Evolutionary conservation across 2,329 filamentous ascomycete genomes (phyloP).

Genomic region (Phialemoniopsis sp.): DNA sequence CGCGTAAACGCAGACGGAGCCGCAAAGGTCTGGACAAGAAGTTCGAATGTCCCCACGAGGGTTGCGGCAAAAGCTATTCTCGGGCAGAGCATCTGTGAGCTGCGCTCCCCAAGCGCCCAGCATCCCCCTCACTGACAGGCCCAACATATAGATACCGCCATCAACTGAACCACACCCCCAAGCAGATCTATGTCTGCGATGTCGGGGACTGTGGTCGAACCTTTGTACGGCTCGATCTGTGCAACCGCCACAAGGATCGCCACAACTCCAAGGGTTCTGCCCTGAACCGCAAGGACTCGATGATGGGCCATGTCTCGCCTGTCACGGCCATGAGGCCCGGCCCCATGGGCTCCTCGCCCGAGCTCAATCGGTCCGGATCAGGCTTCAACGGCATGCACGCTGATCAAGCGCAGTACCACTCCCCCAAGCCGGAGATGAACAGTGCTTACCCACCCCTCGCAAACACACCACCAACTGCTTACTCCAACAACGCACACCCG

Average conservation of each 20-base stretch:
- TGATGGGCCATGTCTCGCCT: slow-evolving; percentile 48
- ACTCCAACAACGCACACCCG: slow-evolving; percentile 23
- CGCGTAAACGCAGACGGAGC: slow-evolving; percentile 63
- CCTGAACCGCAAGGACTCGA: slow-evolving; percentile 68
- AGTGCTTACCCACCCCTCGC: slow-evolving; percentile 43
- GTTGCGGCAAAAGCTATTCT: slow-evolving; percentile 94
- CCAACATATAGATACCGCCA: slow-evolving; percentile 66
- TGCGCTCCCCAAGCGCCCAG: slow-evolving; percentile 17
- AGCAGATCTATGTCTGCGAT: slow-evolving; percentile 91
- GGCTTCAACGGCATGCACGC: slow-evolving; percentile 29
- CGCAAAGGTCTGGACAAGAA: slow-evolving; percentile 77
- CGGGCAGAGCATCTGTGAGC: slow-evolving; percentile 89
- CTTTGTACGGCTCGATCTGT: slow-evolving; percentile 91
- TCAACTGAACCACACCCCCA: slow-evolving; percentile 92
- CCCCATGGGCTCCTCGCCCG: slow-evolving; percentile 32
- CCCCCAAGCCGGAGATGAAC: slow-evolving; percentile 36
- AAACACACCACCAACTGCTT: slow-evolving; percentile 34
- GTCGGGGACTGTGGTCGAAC: slow-evolving; percentile 85
- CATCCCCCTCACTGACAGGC: slow-evolving; percentile 1
- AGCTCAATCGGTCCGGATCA: slow-evolving; percentile 37
- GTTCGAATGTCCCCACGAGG: slow-evolving; percentile 79
- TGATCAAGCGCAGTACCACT: slow-evolving; percentile 35
- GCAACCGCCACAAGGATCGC: slow-evolving; percentile 77
- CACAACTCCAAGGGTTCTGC: slow-evolving; percentile 78
- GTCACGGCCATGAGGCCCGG: slow-evolving; percentile 32